phyloP scores from a whole-genome alignment of 345 rosid species.

The Gossypium thurberi region DNA sequence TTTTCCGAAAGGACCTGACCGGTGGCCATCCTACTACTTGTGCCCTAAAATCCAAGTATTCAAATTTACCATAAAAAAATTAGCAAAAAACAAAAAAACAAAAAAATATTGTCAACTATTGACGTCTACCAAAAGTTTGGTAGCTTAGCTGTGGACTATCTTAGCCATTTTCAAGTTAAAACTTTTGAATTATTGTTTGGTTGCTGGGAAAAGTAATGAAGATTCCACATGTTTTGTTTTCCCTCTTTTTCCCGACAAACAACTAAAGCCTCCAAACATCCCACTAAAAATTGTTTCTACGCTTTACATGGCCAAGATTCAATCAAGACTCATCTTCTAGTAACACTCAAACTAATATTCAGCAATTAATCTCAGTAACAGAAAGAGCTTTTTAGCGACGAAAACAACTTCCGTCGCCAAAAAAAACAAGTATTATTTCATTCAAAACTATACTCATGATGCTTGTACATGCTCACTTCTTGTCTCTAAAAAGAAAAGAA shows the following conservation, averaged over 20 bases:
- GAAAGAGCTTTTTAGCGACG: background rate
- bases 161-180: background rate
- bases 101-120: background rate
- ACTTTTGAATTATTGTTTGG: constrained; percentile 7
- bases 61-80: background rate
- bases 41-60: background rate
- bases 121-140: background rate
- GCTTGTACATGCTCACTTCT: too few species aligned
- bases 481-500: background rate
- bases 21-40: constrained; percentile 6
- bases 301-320: background rate
- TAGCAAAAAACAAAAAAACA: too few species aligned
- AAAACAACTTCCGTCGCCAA: background rate
- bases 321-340: background rate
- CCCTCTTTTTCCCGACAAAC: constrained; percentile 13
- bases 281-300: background rate
- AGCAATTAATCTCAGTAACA: background rate
- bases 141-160: constrained; percentile 8
- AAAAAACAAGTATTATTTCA: background rate
- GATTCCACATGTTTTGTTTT: constrained; percentile 11
- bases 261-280: background rate
- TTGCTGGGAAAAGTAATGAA: constrained; percentile 1
- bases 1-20: constrained; percentile 66
- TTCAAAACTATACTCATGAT: background rate
- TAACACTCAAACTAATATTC: background rate